phyloP scores from a whole-genome alignment of 2,329 filamentous ascomycete species.

The Pseudofabraea citricarpa region DNA sequence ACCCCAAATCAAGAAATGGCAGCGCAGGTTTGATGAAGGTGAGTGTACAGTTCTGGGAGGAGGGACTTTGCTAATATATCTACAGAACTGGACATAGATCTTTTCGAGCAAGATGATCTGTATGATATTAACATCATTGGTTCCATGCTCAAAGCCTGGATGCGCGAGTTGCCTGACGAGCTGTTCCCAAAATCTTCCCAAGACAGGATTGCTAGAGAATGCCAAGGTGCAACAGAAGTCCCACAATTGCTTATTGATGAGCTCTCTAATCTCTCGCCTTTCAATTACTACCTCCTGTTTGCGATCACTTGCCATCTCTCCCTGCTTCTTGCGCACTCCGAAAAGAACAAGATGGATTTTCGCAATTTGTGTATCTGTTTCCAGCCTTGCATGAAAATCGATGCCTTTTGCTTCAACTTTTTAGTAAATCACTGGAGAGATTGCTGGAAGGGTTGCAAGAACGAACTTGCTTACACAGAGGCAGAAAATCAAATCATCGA shows the following conservation, averaged over 20 bases:
- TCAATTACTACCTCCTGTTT: slow-evolving; percentile 96
- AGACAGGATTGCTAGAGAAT: slow-evolving; percentile 74
- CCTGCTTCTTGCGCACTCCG: slow-evolving; percentile 81
- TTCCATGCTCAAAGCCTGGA: slow-evolving; percentile 94
- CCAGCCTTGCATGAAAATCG: slow-evolving; percentile 94
- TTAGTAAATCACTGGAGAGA: slow-evolving; percentile 92
- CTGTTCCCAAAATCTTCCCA: slow-evolving; percentile 84
- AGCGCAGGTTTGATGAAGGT: slow-evolving; percentile 85
- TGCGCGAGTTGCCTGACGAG: slow-evolving; percentile 90
- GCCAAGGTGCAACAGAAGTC: slow-evolving; percentile 71
- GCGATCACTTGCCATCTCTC: slow-evolving; percentile 96
- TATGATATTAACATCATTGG: slow-evolving; percentile 97
- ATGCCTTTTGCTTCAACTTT: slow-evolving; percentile 92
- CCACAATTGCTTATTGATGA: slow-evolving; percentile 86
- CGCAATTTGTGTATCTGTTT: slow-evolving; percentile 95
- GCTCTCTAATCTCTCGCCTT: slow-evolving; percentile 88
- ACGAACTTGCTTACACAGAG: slow-evolving; percentile 74
- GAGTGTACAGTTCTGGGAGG: slow-evolving; percentile 20
- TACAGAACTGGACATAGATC: slow-evolving; percentile 78
- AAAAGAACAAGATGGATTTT: slow-evolving; percentile 98
- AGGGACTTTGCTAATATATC: slow-evolving; percentile 10
- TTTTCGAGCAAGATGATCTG: slow-evolving; percentile 81
- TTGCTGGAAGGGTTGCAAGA: slow-evolving; percentile 95
- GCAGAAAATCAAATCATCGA: slow-evolving; percentile 60
- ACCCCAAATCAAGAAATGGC: slow-evolving; percentile 88